Evolutionary conservation across 352 stramenopile genomes (phyloP).

Genomic region (Pythium rishiriense): DNA sequence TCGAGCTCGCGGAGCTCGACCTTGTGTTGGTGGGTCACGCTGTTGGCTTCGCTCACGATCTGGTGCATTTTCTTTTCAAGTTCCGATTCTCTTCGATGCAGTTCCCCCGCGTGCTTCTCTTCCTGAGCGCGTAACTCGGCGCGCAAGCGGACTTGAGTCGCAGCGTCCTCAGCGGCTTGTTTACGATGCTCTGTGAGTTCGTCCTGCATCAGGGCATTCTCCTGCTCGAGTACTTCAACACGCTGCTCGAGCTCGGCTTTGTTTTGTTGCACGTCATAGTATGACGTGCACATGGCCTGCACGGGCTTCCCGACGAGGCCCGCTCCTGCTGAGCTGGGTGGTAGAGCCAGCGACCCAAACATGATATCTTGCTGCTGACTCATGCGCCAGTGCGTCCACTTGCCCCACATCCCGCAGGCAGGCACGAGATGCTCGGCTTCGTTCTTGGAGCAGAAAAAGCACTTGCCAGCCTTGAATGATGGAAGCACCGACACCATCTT

Average conservation of each 20-base stretch:
- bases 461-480: constrained; percentile 80
- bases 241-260: constrained; percentile 54
- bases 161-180: constrained; percentile 26
- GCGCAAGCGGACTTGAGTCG: constrained; percentile 39
- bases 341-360: constrained; percentile 24
- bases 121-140: constrained; percentile 47
- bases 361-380: constrained; percentile 59
- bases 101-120: constrained; percentile 47
- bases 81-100: constrained; percentile 35
- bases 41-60: constrained; percentile 56
- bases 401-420: constrained; percentile 79
- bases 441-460: constrained; percentile 87
- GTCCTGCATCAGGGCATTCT: constrained; percentile 31
- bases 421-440: constrained; percentile 79
- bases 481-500: constrained; percentile 77
- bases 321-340: neutral
- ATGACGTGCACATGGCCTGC: constrained; percentile 81
- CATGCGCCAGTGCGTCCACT: constrained; percentile 87
- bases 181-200: constrained; percentile 28
- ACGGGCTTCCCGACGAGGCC: constrained; percentile 35
- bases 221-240: constrained; percentile 34
- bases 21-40: constrained; percentile 51
- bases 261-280: constrained; percentile 79
- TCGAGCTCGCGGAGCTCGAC: constrained; percentile 29
- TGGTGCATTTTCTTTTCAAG: constrained; percentile 52